Evolutionary conservation across 73 alveolate genomes (phyloP).

Genomic region (Uronychia binucleata): DNA sequence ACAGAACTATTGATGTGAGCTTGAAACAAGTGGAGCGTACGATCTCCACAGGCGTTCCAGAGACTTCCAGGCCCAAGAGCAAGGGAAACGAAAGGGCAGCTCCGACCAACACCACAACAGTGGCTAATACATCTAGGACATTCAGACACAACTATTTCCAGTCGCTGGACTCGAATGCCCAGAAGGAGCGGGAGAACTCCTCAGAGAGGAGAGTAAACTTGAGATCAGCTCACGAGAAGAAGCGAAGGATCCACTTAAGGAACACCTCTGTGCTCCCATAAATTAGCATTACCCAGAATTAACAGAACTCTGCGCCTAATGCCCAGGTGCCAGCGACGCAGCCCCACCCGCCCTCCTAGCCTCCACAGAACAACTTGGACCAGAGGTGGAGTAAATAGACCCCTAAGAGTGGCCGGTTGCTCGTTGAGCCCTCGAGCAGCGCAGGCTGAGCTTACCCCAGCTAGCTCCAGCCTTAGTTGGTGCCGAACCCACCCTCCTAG

Average conservation of each 20-base stretch:
- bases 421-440: too few species aligned
- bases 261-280: not conserved
- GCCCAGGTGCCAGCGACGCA: too few species aligned
- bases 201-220: not conserved
- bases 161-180: not conserved
- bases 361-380: too few species aligned
- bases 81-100: too few species aligned
- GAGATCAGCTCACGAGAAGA: not conserved
- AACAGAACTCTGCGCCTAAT: too few species aligned
- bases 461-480: too few species aligned
- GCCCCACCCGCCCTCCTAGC: too few species aligned
- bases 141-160: not conserved
- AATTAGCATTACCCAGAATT: not conserved
- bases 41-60: not conserved
- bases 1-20: not conserved
- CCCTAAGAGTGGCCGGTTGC: too few species aligned
- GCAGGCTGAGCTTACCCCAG: too few species aligned
- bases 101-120: not conserved
- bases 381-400: too few species aligned
- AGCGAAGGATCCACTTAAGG: not conserved
- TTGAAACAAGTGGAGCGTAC: not conserved
- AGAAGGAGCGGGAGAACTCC: not conserved
- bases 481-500: too few species aligned
- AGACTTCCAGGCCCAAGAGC: not conserved
- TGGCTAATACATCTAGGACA: not conserved